phyloP scores from a whole-genome alignment of 2,329 filamentous ascomycete species.

The Xylaria sp. region DNA sequence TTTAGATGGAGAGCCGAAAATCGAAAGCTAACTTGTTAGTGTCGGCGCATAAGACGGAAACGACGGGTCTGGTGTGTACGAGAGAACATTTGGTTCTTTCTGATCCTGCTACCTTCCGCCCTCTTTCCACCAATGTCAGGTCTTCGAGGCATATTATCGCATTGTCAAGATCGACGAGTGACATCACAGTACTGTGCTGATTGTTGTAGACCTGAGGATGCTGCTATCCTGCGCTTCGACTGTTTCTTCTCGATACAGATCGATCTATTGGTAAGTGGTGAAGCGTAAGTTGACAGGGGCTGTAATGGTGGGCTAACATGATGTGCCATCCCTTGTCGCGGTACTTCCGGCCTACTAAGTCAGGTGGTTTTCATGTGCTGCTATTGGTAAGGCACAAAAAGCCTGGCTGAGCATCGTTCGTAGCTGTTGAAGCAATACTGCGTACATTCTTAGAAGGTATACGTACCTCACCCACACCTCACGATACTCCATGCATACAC shows the following conservation, averaged over 20 bases:
- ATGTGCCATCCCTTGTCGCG: constrained; percentile 18
- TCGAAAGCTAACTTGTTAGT: constrained; percentile 17
- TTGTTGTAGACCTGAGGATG: neutral
- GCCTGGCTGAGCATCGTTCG: neutral
- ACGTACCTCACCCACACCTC: constrained; percentile 1
- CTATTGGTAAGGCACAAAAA: constrained; percentile 26
- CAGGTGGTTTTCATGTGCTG: neutral
- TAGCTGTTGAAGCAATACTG: constrained; percentile 9
- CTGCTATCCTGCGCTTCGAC: neutral
- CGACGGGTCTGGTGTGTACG: constrained; percentile 6
- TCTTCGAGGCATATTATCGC: constrained; percentile 2
- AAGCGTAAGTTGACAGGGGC: neutral
- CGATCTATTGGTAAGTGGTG: constrained; percentile 5
- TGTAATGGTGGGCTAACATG: constrained; percentile 11
- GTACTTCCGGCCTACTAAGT: constrained; percentile 18
- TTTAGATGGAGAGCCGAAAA: constrained; percentile 4
- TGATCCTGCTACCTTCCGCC: neutral
- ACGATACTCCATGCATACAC: neutral
- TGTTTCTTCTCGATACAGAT: neutral
- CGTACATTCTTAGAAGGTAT: neutral
- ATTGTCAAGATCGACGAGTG: constrained; percentile 2
- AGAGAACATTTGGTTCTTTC: constrained; percentile 1
- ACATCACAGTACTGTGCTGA: neutral
- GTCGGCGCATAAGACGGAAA: constrained; percentile 23
- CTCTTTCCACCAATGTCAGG: neutral